A percentile compares a stretch with the other conserved stretches of the same genome.
Evolutionary conservation across 495 filamentous ascomycete species (phyloP).

Genomic region (Trichocladium antarcticum): DNA sequence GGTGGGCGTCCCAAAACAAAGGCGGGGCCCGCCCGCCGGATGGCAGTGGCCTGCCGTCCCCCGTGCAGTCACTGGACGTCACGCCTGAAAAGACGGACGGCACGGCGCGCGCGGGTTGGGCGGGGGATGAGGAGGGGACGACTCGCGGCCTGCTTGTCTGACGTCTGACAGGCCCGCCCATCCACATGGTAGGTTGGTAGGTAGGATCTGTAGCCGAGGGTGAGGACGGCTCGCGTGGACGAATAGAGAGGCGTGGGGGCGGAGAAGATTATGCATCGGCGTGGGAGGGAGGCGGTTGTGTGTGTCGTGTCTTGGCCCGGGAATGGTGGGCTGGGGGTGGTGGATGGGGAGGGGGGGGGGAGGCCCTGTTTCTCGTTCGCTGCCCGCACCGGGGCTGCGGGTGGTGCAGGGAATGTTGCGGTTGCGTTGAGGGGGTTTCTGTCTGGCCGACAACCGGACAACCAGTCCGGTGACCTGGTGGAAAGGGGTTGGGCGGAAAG

Average conservation of each 20-base stretch:
- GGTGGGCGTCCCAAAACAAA: no score
- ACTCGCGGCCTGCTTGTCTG: background rate
- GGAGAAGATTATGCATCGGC: conserved; percentile 2
- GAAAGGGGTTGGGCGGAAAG: background rate
- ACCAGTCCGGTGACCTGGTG: background rate
- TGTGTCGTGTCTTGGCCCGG: conserved; percentile 4
- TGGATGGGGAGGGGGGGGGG: background rate
- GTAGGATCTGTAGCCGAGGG: conserved; percentile 4
- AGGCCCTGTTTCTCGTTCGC: background rate
- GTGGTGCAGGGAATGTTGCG: no score
- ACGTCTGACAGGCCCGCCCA: background rate
- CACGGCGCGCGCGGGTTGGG: no score
- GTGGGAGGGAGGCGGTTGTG: background rate
- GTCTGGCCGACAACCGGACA: no score
- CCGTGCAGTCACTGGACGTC: no score
- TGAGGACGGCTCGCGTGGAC: background rate
- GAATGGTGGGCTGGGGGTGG: background rate
- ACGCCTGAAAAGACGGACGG: no score
- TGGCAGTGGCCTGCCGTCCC: no score
- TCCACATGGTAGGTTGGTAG: no score
- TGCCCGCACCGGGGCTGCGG: no score
- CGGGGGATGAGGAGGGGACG: no score
- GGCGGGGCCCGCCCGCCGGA: no score
- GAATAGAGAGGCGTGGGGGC: conserved; percentile 2
- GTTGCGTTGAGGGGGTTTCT: no score